Conservation (phyloP, 2,329 filamentous ascomycete species). For the Trichoderma koningii region DNA sequence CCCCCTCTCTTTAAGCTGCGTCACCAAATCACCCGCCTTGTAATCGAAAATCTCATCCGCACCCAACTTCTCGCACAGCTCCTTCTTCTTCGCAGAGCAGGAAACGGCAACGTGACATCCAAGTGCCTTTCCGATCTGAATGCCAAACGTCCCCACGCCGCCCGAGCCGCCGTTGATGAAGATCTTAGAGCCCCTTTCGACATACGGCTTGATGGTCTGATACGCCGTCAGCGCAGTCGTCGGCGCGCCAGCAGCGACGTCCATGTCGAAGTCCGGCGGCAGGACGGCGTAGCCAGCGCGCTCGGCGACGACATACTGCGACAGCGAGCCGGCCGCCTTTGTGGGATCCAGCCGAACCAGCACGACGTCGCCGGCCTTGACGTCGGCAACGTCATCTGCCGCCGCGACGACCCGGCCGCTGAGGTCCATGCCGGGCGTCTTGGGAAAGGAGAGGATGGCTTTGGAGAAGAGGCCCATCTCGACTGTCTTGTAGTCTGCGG, state of each 20-base stretch:
- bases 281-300: constrained; percentile 42
- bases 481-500: constrained; percentile 53
- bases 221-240: constrained; percentile 53
- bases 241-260: constrained; percentile 47
- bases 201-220: constrained; percentile 50
- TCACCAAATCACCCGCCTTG: constrained; percentile 51
- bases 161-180: constrained; percentile 69
- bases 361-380: constrained; percentile 47
- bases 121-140: constrained; percentile 65
- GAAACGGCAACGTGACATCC: constrained; percentile 63
- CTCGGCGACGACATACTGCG: constrained; percentile 45
- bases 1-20: constrained; percentile 49
- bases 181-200: constrained; percentile 56
- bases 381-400: constrained; percentile 35
- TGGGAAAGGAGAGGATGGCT: constrained; percentile 40
- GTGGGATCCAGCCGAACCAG: constrained; percentile 42
- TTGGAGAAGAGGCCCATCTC: constrained; percentile 45
- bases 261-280: constrained; percentile 44
- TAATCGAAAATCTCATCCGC: constrained; percentile 69
- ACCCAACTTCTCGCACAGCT: constrained; percentile 59
- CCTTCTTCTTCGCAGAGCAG: constrained; percentile 61
- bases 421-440: constrained; percentile 53
- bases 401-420: constrained; percentile 49
- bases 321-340: constrained; percentile 45
- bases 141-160: constrained; percentile 61